Evolutionary conservation across 495 filamentous ascomycete species (phyloP).

Genomic region (Pseudomonodictys pantanalensis): DNA sequence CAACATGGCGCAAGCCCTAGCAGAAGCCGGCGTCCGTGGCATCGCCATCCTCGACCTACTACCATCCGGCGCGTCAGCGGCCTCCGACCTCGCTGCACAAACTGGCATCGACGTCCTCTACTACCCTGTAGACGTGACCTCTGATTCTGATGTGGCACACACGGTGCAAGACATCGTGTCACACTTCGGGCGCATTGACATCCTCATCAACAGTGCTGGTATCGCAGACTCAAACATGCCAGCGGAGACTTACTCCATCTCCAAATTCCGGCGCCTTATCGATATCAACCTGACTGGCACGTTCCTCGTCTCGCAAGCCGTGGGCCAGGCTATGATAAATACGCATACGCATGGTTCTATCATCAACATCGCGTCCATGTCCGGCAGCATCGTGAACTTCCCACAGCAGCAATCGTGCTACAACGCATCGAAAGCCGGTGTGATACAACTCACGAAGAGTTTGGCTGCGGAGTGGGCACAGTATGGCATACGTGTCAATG

Average conservation of each 20-base stretch:
- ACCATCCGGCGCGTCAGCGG: slow-evolving; percentile 65
- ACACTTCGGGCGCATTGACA: slow-evolving; percentile 63
- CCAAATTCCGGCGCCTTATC: slow-evolving; percentile 67
- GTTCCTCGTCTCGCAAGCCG: slow-evolving; percentile 65
- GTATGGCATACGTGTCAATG: slow-evolving; percentile 72
- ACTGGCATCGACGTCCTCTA: slow-evolving; percentile 69
- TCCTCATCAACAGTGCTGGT: slow-evolving; percentile 79
- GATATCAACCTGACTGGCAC: slow-evolving; percentile 75
- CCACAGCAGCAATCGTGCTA: slow-evolving; percentile 76
- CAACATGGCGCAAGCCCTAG: slow-evolving; percentile 71
- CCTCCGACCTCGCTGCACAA: slow-evolving; percentile 62
- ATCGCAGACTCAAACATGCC: slow-evolving; percentile 76
- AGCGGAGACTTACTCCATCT: slow-evolving; percentile 53
- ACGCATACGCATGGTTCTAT: slow-evolving; percentile 49
- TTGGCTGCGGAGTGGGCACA: slow-evolving; percentile 79
- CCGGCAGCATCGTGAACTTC: slow-evolving; percentile 73
- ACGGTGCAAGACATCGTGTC: slow-evolving; percentile 57
- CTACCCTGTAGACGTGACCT: slow-evolving; percentile 44
- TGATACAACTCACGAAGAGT: slow-evolving; percentile 72
- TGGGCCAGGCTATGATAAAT: slow-evolving; percentile 63
- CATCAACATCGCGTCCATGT: slow-evolving; percentile 74
- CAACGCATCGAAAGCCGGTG: slow-evolving; percentile 77
- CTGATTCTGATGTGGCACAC: not conserved
- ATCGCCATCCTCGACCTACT: slow-evolving; percentile 73
- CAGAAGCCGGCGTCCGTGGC: slow-evolving; percentile 68